Base-by-base conservation (phyloP, 177 flowering plant genomes). In the Vitis hybrid region DNA sequence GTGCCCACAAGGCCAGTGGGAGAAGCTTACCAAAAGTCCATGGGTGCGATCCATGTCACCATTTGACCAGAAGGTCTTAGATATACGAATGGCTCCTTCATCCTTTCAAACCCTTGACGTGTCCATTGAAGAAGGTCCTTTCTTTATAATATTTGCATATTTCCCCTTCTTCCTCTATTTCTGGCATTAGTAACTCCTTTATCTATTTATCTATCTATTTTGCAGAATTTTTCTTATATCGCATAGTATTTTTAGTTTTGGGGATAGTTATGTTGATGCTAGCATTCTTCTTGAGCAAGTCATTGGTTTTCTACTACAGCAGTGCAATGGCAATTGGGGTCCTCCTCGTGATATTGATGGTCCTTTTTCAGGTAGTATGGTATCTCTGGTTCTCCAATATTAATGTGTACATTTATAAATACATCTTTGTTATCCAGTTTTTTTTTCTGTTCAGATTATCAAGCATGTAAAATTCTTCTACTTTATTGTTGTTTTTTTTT, bases 291-390 rank as follows among this genome's bases (percentile, higher is more conserved):
- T 74, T 92, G 80, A 90, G 99, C 86, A 74, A 85, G 68, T 92
- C 94, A 31, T 66, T 88, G 28, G 83, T 79, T 28, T 93, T 93
- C 74, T 95, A 92, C 81, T 93, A 95, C 69, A 67, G 92, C 73
- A 83, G 94, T 83, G 96, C 94, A 68, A 95, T 95, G 97, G 76
- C 87, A 66, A 71, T 89, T 64, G 99, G 98, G 11, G 66, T 90
- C 62, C 73, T 95, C 73, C 97, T 95, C 78, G 91, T 95, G 52
- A 76, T 90, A 73, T 70, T 95, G 79, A 79, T 93, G 71, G 78
- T 95, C 69, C 98, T 95, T 70, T 95, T 92, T 83, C 98, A 91
- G 96, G 99, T 91, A 79, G n/a, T 28, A 17, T 57, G 19, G 2
- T 64, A 50, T 67, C 8, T 60, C 44, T 28, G 58, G 18, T 22